phyloP scores from a whole-genome alignment of 805 yeast species.

The Debaryomyces castellii region DNA sequence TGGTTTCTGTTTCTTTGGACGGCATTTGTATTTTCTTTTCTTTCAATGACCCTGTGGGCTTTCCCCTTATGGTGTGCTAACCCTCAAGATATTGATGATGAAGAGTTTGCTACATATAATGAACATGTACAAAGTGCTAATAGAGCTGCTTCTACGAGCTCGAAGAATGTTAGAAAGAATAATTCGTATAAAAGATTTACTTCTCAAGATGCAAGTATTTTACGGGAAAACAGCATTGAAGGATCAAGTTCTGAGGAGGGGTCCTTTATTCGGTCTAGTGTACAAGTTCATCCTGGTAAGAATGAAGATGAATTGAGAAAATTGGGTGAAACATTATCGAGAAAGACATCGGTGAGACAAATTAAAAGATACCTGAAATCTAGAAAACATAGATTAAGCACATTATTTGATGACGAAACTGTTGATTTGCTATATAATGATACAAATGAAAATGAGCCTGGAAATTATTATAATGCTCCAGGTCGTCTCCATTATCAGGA shows the following conservation, averaged over 20 bases:
- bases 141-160: neutral
- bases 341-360: constrained; percentile 32
- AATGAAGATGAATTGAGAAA: constrained; percentile 31
- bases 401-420: constrained; percentile 12
- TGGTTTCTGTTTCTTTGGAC: constrained; percentile 47
- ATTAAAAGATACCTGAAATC: constrained; percentile 10
- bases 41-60: constrained; percentile 34
- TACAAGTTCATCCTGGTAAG: neutral
- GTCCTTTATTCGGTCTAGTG: neutral
- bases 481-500: constrained; percentile 20
- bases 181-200: neutral
- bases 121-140: neutral
- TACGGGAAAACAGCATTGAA: neutral
- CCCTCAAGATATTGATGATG: constrained; percentile 32
- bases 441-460: constrained; percentile 1
- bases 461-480: constrained; percentile 3
- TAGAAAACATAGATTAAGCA: neutral
- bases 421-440: constrained; percentile 20
- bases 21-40: constrained; percentile 18
- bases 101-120: constrained; percentile 6
- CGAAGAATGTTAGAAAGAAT: neutral
- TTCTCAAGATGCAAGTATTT: too few relatives aligned
- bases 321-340: constrained; percentile 36
- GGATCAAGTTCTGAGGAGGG: constrained; percentile 1
- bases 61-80: constrained; percentile 53